Conservation (phyloP, 2,329 filamentous ascomycete species). For the Orbilia ellipsospora region DNA sequence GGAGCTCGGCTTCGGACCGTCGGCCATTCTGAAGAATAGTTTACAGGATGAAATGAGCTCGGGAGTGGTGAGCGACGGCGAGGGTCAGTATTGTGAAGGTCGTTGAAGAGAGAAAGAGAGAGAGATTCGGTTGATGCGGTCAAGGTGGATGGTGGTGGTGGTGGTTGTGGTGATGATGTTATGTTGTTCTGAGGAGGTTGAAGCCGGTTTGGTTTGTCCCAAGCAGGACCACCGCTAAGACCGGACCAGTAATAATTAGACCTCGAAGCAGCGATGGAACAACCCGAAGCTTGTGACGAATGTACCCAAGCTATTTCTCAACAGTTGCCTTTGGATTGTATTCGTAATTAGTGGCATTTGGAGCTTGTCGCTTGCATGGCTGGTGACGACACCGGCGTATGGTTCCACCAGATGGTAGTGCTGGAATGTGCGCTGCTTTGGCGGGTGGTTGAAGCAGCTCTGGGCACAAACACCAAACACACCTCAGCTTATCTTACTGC, state of each 20-base stretch:
- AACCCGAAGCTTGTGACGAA: not conserved
- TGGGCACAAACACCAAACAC: constrained; percentile 44
- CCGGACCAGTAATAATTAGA: too few relatives aligned
- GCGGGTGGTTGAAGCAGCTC: constrained; percentile 22
- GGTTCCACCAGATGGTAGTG: constrained; percentile 5
- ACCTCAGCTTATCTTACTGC: constrained; percentile 30
- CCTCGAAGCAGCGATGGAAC: constrained; percentile 25
- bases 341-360: too few relatives aligned
- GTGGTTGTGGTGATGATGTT: constrained; percentile 10
- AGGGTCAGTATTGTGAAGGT: constrained; percentile 3
- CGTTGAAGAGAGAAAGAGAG: constrained; percentile 15
- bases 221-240: not conserved
- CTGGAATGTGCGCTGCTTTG: constrained; percentile 46
- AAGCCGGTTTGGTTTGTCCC: not conserved
- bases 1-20: constrained; percentile 90
- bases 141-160: not conserved
- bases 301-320: too few relatives aligned
- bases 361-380: too few relatives aligned
- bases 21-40: constrained; percentile 67
- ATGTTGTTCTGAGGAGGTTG: not conserved
- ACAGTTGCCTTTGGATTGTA: too few relatives aligned
- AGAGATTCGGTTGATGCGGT: not conserved
- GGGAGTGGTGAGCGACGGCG: constrained; percentile 20
- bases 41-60: constrained; percentile 23
- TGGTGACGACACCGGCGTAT: not conserved